A percentile compares a stretch with the other conserved stretches of the same genome.
Evolutionary conservation across 805 yeast species (phyloP).

Genomic region (Kluyveromyces wickerhamii): DNA sequence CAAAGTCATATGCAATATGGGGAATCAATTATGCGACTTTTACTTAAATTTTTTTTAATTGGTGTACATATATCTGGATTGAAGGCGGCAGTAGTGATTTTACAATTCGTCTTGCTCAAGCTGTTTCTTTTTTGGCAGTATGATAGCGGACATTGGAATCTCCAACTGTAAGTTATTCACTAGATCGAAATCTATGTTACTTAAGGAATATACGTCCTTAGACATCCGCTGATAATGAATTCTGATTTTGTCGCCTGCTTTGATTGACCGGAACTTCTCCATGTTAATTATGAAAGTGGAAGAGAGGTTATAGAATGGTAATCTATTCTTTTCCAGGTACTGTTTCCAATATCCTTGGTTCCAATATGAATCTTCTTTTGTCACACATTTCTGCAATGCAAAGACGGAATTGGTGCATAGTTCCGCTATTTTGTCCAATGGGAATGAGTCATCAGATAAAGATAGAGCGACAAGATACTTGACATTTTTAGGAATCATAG

Average conservation of each 20-base stretch:
- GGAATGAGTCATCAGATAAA: slow-evolving; percentile 55
- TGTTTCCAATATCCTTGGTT: slow-evolving; percentile 84
- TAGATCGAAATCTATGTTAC: slow-evolving; percentile 85
- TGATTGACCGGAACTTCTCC: slow-evolving; percentile 48
- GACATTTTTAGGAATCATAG: slow-evolving; percentile 71
- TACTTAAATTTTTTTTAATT: no score
- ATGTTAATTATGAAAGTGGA: slow-evolving; percentile 82
- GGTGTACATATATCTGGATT: no score
- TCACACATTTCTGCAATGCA: slow-evolving; percentile 75
- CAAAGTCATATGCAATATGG: no score
- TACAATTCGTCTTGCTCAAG: slow-evolving; percentile 11
- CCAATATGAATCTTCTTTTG: slow-evolving; percentile 78
- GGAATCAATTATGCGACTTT: no score
- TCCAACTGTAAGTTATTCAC: slow-evolving; percentile 76
- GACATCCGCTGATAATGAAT: slow-evolving; percentile 79
- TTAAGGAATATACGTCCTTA: slow-evolving; percentile 67
- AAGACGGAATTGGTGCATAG: slow-evolving; percentile 54
- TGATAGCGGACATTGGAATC: slow-evolving; percentile 28
- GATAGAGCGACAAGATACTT: slow-evolving; percentile 78
- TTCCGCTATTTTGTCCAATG: background rate
- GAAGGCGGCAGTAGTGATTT: no score
- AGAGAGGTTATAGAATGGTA: slow-evolving; percentile 65
- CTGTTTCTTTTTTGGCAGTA: background rate
- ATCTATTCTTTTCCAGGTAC: slow-evolving; percentile 44
- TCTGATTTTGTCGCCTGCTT: slow-evolving; percentile 75